Evolutionary conservation across 73 alveolate genomes (phyloP), one percentile per base, ranked within the genome.

Genomic region (Stentor roeselii): DNA sequence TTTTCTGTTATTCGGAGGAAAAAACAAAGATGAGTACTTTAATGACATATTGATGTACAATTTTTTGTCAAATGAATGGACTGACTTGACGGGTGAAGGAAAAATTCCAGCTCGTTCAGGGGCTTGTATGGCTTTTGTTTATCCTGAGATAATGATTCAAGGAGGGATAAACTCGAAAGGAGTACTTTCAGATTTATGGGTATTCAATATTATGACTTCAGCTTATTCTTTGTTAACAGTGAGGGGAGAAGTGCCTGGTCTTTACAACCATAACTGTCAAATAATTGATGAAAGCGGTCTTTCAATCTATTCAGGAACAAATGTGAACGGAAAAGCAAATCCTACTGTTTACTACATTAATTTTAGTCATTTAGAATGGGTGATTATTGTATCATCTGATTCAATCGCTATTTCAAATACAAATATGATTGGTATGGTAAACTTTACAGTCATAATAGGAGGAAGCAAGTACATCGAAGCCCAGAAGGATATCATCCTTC

Each of bases 1-100:
- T 67, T 30, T 21, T 67, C 42, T 67, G 41, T 27, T 67, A 21
- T 67, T 67, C 34, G 80, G 80, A 67, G 80, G 80, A 40, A 0
- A 1, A 67, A 67, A 67, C 34, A 40, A 30, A 21, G 80, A 34
- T 67, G 80, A 40, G 2, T 67, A 30, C 34, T 67, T 67, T 27
- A 67, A 67, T 67, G 80, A 67, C 34, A 67, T 67, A 40, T 67
- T 27, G 1, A 21, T 21, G 34, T 67, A 67, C 37, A 67, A 21
- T 11, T 15, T 67, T n/a, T 67, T 30, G 14, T 15, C 80, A n/a
- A 67, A 67, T 67, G 34, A n/a, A 67, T 67, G 80, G 80, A 34
- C 27, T 21, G 21, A 6, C 30, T 36, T 67, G 37, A 34, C 37
- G 21, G 34, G 27, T 67, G 30, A 6, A 21, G 21, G 21, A 11